Evolutionary conservation across 495 filamentous ascomycete species (phyloP).

Genomic region (Pseudevernia furfuracea): DNA sequence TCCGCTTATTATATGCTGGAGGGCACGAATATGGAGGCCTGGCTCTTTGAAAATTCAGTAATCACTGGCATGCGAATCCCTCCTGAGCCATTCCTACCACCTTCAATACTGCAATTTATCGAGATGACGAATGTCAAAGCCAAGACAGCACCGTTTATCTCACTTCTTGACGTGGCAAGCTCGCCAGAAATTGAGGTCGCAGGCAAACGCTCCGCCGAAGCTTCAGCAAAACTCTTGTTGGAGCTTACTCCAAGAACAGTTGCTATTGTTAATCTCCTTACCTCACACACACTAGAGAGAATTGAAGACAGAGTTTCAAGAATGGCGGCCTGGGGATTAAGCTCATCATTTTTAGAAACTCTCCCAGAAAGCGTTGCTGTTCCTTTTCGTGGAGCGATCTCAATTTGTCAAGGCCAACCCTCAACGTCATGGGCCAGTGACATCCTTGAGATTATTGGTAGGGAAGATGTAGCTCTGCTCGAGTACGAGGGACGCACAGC

Average conservation of each 20-base stretch:
- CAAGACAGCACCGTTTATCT: conserved; percentile 46
- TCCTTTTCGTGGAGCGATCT: conserved; percentile 76
- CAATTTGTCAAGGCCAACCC: conserved; percentile 70
- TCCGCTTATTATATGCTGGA: conserved; percentile 63
- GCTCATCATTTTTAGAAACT: conserved; percentile 56
- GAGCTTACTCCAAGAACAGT: conserved; percentile 57
- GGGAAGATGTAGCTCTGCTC: conserved; percentile 70
- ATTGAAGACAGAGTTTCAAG: conserved; percentile 22
- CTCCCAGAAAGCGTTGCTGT: conserved; percentile 74
- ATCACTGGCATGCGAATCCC: conserved; percentile 42
- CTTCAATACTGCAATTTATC: conserved; percentile 64
- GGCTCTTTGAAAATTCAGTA: conserved; percentile 52
- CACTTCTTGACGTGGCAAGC: conserved; percentile 50
- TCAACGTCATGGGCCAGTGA: conserved; percentile 64
- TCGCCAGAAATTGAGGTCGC: conserved; percentile 25
- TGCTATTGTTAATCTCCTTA: conserved; percentile 53
- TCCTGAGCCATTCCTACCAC: conserved; percentile 54
- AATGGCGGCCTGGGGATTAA: conserved; percentile 55
- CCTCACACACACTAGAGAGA: conserved; percentile 29
- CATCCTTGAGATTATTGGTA: conserved; percentile 66
- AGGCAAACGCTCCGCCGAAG: conserved; percentile 21
- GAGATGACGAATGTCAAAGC: conserved; percentile 35
- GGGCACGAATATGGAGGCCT: conserved; percentile 51
- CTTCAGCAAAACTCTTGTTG: conserved; percentile 29
- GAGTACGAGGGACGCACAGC: conserved; percentile 40